A percentile compares a stretch with the other conserved stretches of the same genome.
These are phyloP conservation scores for Torrubiellomyces zombiae DNA, from an alignment of 2,329 filamentous ascomycete species.

Conservation along the genomic window DNA sequence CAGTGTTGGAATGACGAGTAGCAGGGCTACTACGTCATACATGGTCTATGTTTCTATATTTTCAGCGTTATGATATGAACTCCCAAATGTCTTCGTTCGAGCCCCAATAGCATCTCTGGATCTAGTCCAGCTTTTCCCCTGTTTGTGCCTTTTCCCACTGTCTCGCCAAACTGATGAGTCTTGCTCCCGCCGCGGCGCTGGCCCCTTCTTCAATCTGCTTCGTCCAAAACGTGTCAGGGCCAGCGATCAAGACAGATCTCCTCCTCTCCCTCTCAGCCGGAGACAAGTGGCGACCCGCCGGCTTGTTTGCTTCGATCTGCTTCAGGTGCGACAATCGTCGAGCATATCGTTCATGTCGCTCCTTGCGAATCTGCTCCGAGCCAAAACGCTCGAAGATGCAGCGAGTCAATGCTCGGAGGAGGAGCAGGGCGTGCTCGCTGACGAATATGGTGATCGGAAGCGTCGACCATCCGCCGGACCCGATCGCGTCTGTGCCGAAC, in stretches of 20 bases:
- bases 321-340: constrained; percentile 20
- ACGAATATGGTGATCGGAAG: constrained; percentile 56
- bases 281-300: constrained; percentile 14
- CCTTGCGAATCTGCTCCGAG: constrained; percentile 22
- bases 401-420: constrained; percentile 29
- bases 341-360: constrained; percentile 22
- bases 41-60: no score
- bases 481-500: constrained; percentile 41
- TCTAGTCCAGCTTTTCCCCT: constrained; percentile 2
- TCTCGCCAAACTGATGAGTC: constrained; percentile 17
- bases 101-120: no score
- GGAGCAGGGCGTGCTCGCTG: constrained; percentile 55
- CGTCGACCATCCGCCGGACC: constrained; percentile 42
- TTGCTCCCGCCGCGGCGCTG: constrained; percentile 17
- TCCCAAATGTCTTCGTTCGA: no score
- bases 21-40: not conserved
- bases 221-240: constrained; percentile 22
- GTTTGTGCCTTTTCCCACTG: constrained; percentile 4
- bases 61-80: no score
- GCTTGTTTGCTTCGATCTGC: constrained; percentile 22
- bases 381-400: constrained; percentile 20
- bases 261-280: constrained; percentile 20
- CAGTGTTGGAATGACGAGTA: no score
- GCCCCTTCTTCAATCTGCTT: constrained; percentile 22
- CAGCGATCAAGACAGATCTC: constrained; percentile 17